Evolutionary conservation across 2,329 filamentous ascomycete species (phyloP), one percentile per base, ranked within the genome.

Genomic region (Mycogone perniciosa): DNA sequence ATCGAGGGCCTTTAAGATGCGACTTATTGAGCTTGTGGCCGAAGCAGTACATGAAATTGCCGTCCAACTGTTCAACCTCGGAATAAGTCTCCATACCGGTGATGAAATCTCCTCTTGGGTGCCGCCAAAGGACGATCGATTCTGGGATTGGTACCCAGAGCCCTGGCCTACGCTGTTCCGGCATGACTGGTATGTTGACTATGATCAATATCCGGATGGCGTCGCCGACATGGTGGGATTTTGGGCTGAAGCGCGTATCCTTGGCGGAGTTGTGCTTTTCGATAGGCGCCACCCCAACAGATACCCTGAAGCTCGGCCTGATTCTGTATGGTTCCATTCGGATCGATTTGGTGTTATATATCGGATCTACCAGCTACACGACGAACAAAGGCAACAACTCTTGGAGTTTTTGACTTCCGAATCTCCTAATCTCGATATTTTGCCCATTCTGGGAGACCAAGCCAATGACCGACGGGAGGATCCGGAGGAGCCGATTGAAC

Each of bases 11-110:
- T 70, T 67, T 43, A 53, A 62, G 0, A 58, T 57, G 13, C 53
- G 60, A 1, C 56, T 70, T 5, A 60, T 69, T 6, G 67, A 70
- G 45, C 37, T 70, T 2, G 50, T 62, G 5, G 64, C 62, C 0
- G 30, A 59, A 29, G 52, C 60, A 2, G 44, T 65, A 3, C 66
- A 70, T 38, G 50, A 66, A 5, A 61, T 67, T 5, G 66, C 61
- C 1, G 59, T 60, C 0, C 40, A 44, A 2, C 43, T 68, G 1
- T 64, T 56, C 26, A 44, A 58, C 4, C 43, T 59, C 2, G 57
- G 60, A 6, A 49, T 55, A 0, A 52, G 51, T 13, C 34, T 57
- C 0, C 62, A 64, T 29, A 59, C 60, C 8, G 54, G 60, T 4
- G 59, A 65, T 8, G 55, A 51, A 0, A 43, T 65, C 8, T 50